Base-by-base conservation (phyloP, 2,329 filamentous ascomycete genomes). In the Colletotrichum limetticola region DNA sequence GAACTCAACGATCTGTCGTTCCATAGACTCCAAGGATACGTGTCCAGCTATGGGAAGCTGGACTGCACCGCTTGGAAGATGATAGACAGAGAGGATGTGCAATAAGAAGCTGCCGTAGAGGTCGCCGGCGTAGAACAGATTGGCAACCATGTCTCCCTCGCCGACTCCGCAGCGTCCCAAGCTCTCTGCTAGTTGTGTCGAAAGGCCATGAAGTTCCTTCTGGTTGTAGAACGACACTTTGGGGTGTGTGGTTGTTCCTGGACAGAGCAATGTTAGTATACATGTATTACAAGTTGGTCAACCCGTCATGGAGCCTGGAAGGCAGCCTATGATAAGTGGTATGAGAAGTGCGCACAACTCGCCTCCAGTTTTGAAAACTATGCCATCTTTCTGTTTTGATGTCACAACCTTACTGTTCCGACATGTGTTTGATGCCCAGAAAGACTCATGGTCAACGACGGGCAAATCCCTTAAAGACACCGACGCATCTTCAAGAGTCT, bases 71-170 rank as follows among this genome's bases (percentile, higher is more conserved):
- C 55, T 30, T 5, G 70, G 26, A 5, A 70, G 46, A 60, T 72
- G 60, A 5, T 72, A 72, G 14, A 72, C 70, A 3, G 70, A 72
- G n/a, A 72, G 16, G 56, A 70, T 53, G 46, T 72, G 70, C 49
- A 72, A 35, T 32, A 72, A 35, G 49, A 72, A 72, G 16, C 70
- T 72, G 11, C 70, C 70, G 28, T 72, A 72, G 22, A 72, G 66
- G 49, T 72, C 70, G 22, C 70, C 66, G 12, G 70, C 70, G 49
- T 70, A 72, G n/a, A 72, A 70, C 3, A 72, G 35, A 19, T 72
- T 72, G 59, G 66, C 66, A 1, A 72, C 66, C 58, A 70, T 58
- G 60, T 72, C 70, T 1, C 66, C 70, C 30, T 35, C 60, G 7
- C 35, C 24, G 19, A 72, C 70, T 12, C 66, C 60, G 5, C 70